Evolutionary conservation across 106 monocot genomes (phyloP).

Genomic region (Acorus gramineus): DNA sequence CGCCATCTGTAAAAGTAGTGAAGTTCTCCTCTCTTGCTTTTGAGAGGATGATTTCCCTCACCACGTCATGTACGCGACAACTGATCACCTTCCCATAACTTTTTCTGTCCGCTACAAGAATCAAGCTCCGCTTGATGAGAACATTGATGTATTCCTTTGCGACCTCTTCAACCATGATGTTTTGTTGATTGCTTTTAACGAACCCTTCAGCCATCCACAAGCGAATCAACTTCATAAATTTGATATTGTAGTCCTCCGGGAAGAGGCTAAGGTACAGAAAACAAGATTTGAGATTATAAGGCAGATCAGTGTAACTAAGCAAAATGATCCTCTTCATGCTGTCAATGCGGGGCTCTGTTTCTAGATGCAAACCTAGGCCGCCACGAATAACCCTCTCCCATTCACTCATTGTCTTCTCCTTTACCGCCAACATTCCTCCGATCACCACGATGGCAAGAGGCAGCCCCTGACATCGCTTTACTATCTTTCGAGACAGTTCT

Average conservation of each 20-base stretch:
- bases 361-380: conserved; percentile 8
- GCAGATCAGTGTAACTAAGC: conserved; percentile 24
- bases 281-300: conserved; percentile 21
- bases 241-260: conserved; percentile 14
- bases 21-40: conserved; percentile 26
- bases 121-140: conserved; percentile 19
- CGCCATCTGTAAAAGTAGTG: neutral
- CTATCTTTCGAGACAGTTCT: conserved; percentile 1
- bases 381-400: conserved; percentile 5
- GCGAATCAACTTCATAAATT: conserved; percentile 15
- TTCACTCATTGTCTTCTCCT: conserved; percentile 3
- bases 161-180: conserved; percentile 9
- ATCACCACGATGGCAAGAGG: conserved; percentile 21
- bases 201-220: conserved; percentile 40
- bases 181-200: conserved; percentile 1
- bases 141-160: conserved; percentile 19
- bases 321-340: conserved; percentile 14
- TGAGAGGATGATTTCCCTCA: conserved; percentile 15
- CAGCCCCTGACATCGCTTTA: conserved; percentile 11
- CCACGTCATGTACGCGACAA: conserved; percentile 24
- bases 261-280: conserved; percentile 33
- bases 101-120: conserved; percentile 25
- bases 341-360: conserved; percentile 9
- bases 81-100: conserved; percentile 21
- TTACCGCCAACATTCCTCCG: conserved; percentile 19